phyloP scores from a whole-genome alignment of 495 filamentous ascomycete species.

The Penicillium bovifimosum region DNA sequence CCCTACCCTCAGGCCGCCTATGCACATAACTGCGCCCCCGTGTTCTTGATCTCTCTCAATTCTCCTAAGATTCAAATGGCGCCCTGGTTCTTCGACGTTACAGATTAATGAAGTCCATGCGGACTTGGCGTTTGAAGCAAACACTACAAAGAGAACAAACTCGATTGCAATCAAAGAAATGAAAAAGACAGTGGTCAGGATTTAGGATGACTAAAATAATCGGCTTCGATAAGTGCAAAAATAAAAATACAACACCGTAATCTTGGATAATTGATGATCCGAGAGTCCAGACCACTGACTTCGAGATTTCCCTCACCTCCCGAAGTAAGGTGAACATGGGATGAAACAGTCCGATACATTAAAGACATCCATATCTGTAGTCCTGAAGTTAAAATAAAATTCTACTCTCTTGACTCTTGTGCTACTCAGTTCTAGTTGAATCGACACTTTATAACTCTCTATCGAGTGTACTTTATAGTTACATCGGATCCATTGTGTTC shows the following conservation, averaged over 20 bases:
- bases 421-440: no score
- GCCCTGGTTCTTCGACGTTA: background rate
- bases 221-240: background rate
- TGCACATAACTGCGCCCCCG: background rate
- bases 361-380: background rate
- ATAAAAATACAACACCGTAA: background rate
- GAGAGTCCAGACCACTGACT: constrained; percentile 4
- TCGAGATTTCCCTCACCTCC: background rate
- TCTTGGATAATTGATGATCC: constrained; percentile 6
- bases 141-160: background rate
- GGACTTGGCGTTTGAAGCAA: background rate
- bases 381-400: background rate
- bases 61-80: background rate
- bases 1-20: background rate
- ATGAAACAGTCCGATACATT: constrained; percentile 6
- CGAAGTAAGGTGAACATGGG: constrained; percentile 7
- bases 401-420: no score
- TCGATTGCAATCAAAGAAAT: background rate
- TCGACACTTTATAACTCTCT: background rate
- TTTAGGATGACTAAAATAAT: no score
- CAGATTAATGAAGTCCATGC: background rate
- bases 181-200: no score
- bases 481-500: background rate
- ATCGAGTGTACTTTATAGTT: background rate
- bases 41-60: background rate